Conservation (phyloP, 106 monocot genomes). For the Hemerocallis citrina region DNA sequence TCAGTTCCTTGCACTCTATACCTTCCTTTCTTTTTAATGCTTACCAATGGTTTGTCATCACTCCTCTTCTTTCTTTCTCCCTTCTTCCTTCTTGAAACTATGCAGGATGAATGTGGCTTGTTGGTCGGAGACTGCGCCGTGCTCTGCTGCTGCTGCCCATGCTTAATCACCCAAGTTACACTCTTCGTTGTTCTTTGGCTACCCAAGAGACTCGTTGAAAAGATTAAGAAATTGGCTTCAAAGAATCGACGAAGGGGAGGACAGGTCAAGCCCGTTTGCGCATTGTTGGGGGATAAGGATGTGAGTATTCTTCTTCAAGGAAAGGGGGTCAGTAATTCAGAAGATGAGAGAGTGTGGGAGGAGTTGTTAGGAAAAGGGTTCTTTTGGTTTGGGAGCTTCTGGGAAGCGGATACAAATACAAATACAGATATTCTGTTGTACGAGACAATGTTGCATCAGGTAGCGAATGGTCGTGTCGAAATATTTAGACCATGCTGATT, state of each 20-base stretch:
- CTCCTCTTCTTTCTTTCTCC: not conserved
- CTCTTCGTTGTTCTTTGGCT: slow-evolving; percentile 7
- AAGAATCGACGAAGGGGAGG: not conserved
- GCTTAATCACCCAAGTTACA: slow-evolving; percentile 14
- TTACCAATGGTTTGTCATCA: not conserved
- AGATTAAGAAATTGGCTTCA: not conserved
- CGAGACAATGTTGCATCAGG: no score
- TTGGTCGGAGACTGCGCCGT: slow-evolving; percentile 13
- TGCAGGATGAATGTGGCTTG: slow-evolving; percentile 13
- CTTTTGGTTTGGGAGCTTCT: slow-evolving; percentile 37
- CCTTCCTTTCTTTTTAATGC: not conserved
- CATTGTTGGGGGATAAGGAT: not conserved
- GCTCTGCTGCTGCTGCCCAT: slow-evolving; percentile 21
- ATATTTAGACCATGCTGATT: no score
- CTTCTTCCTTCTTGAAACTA: not conserved
- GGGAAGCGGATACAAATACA: no score
- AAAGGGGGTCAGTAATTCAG: not conserved
- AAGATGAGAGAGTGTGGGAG: slow-evolving; percentile 15
- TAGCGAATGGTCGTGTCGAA: no score
- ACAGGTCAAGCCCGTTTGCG: not conserved
- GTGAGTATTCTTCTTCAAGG: not conserved
- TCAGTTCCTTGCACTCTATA: not conserved
- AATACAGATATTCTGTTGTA: no score
- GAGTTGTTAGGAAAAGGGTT: slow-evolving; percentile 14
- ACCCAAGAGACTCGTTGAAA: not conserved